phyloP scores from a whole-genome alignment of 1,139 yeast species.

The Fermentozyma sake region DNA sequence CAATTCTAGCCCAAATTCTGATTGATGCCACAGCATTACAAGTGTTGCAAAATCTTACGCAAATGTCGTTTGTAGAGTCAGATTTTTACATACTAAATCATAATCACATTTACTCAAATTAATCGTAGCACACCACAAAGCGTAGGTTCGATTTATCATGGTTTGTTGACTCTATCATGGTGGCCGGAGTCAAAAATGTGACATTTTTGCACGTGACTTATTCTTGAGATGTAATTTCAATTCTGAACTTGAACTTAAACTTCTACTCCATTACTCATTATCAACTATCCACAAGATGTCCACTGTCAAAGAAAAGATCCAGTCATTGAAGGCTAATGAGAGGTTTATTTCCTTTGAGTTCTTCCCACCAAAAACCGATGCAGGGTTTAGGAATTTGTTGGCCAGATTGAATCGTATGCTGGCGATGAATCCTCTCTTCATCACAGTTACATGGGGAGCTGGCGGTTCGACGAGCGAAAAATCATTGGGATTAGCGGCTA shows the following conservation, averaged over 20 bases:
- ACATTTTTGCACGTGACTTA: no score
- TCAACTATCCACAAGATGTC: conserved; percentile 12
- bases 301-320: conserved; percentile 55
- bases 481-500: conserved; percentile 75
- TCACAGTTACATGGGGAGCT: conserved; percentile 98
- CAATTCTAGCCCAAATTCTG: no score
- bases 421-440: conserved; percentile 80
- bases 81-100: neutral
- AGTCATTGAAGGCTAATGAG: conserved; percentile 44
- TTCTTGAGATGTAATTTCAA: no score
- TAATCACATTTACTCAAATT: neutral
- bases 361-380: conserved; percentile 93
- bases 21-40: no score
- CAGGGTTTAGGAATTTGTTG: conserved; percentile 77
- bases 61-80: neutral
- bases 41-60: no score
- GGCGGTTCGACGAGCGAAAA: conserved; percentile 92
- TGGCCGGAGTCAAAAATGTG: no score
- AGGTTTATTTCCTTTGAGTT: conserved; percentile 85
- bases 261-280: conserved; percentile 1
- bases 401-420: conserved; percentile 89
- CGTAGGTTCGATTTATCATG: no score
- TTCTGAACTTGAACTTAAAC: no score
- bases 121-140: neutral
- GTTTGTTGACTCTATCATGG: no score